A percentile compares a stretch with the other conserved stretches of the same genome.
These are phyloP conservation scores for Dendrobium catenatum DNA, from an alignment of 106 monocot species.

Conservation along the genomic window DNA sequence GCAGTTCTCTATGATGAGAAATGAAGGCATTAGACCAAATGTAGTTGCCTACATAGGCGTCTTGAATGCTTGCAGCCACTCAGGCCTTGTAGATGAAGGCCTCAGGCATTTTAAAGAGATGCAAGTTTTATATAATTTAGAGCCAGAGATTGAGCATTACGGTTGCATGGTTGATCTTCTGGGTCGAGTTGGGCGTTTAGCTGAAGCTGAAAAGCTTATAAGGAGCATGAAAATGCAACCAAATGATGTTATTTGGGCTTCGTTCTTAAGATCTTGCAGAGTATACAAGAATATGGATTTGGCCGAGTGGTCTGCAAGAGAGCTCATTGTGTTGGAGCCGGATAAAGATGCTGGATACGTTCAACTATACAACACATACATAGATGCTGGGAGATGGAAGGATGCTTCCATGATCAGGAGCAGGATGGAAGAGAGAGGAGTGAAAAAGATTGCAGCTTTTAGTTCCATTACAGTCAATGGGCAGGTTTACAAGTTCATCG, in stretches of 20 bases:
- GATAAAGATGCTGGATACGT: slow-evolving; percentile 58
- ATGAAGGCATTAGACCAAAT: slow-evolving; percentile 47
- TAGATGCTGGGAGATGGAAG: slow-evolving; percentile 36
- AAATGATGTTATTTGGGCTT: slow-evolving; percentile 63
- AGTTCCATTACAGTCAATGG: slow-evolving; percentile 46
- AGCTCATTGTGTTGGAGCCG: slow-evolving; percentile 49
- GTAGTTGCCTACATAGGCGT: slow-evolving; percentile 57
- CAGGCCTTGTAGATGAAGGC: slow-evolving; percentile 48
- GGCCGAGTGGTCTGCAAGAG: slow-evolving; percentile 38
- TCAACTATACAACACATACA: slow-evolving; percentile 54
- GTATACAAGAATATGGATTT: slow-evolving; percentile 34
- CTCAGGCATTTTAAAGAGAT: slow-evolving; percentile 51
- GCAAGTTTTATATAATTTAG: slow-evolving; percentile 27
- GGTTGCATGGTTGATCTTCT: slow-evolving; percentile 81
- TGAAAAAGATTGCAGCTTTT: slow-evolving; percentile 54
- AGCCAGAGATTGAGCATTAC: slow-evolving; percentile 86
- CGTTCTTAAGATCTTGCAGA: slow-evolving; percentile 62
- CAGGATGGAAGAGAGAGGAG: slow-evolving; percentile 57
- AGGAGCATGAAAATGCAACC: slow-evolving; percentile 59
- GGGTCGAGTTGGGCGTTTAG: slow-evolving; percentile 41
- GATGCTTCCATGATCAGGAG: slow-evolving; percentile 42
- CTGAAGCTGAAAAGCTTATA: slow-evolving; percentile 61
- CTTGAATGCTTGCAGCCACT: slow-evolving; percentile 78
- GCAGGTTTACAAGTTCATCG: slow-evolving; percentile 46
- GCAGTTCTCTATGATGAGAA: slow-evolving; percentile 46